Evolutionary conservation across 225 moss, liverwort and hornwort genomes (phyloP), one percentile per base, ranked within the genome.

Genomic region (Straminergon stramineum): DNA sequence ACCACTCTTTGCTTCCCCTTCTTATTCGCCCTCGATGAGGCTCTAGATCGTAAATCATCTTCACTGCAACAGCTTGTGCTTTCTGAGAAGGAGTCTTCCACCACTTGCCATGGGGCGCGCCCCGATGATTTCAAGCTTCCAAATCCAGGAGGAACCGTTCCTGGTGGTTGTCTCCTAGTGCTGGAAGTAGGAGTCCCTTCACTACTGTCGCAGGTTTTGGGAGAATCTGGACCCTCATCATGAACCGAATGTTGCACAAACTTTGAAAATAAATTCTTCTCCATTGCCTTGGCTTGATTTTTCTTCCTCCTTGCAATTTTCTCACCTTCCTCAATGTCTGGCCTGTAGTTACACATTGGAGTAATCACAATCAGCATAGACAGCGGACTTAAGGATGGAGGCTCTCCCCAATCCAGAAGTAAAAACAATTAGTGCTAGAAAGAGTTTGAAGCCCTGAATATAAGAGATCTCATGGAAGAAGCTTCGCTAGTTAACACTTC

Each of bases 231-330:
- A 58, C 92, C 90, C 79, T 96, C 94, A 52, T 95, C 95, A 88
- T 96, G 93, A 86, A 96, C 94, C 51, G 96, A 97, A 81, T 99
- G 99, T 85, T 99, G 97, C 51, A 99, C 97, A 91, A 99, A 99
- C 89, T 99, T 99, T 22, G 99, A 97, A 67, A 97, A 99, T 61
- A 99, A 89, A 21, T 91, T 91, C 75, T 97, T 95, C 86, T 99
- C 99, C 95, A 92, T 97, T 76, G 93, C 95, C 86, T 99, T 96
- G 9, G 96, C 90, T 75, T 95, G 94, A 45, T 63, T 96, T 80
- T 99, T 97, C 90, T 99, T 97, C 84, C 97, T 94, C 88, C 98
- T 96, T 31, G 93, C 90, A 56, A 97, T 94, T 82, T 97, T 97
- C 80, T 95, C 97, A 79, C 99, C 96, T 85, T 93, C 96, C 87